phyloP scores from a whole-genome alignment of 2,329 filamentous ascomycete species.

The Colletotrichum somersetense region DNA sequence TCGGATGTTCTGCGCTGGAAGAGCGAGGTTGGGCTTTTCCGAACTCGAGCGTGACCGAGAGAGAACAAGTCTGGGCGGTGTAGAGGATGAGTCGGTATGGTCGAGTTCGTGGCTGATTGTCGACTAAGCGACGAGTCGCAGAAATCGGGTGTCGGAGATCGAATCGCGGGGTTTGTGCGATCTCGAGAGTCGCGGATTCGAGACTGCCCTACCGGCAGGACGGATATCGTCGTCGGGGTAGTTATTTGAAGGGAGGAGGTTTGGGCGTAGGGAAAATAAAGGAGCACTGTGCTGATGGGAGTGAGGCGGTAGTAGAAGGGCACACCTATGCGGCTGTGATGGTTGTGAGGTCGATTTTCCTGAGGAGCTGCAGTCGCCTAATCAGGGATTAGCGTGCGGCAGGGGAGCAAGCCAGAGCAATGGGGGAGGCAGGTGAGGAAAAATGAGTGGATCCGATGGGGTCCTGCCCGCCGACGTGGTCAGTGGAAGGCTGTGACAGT shows the following conservation, averaged over 20 bases:
- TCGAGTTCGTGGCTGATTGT: slow-evolving; percentile 20
- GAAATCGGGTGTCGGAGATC: slow-evolving; percentile 43
- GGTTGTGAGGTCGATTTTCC: slow-evolving; percentile 47
- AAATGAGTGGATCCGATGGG: slow-evolving; percentile 29
- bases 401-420: slow-evolving; percentile 27
- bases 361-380: slow-evolving; percentile 48
- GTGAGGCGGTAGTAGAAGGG: slow-evolving; percentile 34
- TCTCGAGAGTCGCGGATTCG: slow-evolving; percentile 27
- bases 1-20: slow-evolving; percentile 46
- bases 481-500: slow-evolving; percentile 35
- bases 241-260: slow-evolving; percentile 6
- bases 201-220: slow-evolving; percentile 32
- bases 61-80: slow-evolving; percentile 26
- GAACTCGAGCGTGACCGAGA: slow-evolving; percentile 40
- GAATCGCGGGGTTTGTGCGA: slow-evolving; percentile 46
- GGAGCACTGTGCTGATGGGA: slow-evolving; percentile 35
- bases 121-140: slow-evolving; percentile 30
- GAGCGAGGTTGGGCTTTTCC: slow-evolving; percentile 48
- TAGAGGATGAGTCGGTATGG: slow-evolving; percentile 3
- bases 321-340: slow-evolving; percentile 40
- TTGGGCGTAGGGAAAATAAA: slow-evolving; percentile 24
- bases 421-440: slow-evolving; percentile 24
- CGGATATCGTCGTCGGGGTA: slow-evolving; percentile 28
- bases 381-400: slow-evolving; percentile 51
- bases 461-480: slow-evolving; percentile 34